A percentile compares a stretch with the other conserved stretches of the same genome.
Conservation (phyloP, 371 early-diverging fungal genomes). For the Massospora cicadina region DNA sequence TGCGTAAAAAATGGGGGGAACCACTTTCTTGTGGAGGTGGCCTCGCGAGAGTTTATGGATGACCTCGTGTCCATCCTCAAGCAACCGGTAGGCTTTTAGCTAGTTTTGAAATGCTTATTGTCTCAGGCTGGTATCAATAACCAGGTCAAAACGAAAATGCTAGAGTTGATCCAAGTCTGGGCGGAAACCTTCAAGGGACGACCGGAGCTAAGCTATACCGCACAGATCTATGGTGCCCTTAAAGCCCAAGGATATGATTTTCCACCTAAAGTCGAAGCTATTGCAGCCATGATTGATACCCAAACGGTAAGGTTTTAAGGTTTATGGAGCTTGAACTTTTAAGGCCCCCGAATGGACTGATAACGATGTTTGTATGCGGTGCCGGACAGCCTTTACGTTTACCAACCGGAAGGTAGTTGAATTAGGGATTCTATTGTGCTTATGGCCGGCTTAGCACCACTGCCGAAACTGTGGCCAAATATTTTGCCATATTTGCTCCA, state of each 20-base stretch:
- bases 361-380: slow-evolving; percentile 78
- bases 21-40: slow-evolving; percentile 67
- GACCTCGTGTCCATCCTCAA: slow-evolving; percentile 44
- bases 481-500: slow-evolving; percentile 79
- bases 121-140: slow-evolving; percentile 13
- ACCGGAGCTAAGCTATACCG: slow-evolving; percentile 47
- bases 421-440: neutral
- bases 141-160: slow-evolving; percentile 49
- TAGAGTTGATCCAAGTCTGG: slow-evolving; percentile 72
- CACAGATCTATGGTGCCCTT: slow-evolving; percentile 50
- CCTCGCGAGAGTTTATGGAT: slow-evolving; percentile 78
- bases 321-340: neutral
- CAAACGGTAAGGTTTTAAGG: slow-evolving; percentile 26
- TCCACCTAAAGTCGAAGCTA: slow-evolving; percentile 30
- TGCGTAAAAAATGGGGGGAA: slow-evolving; percentile 88
- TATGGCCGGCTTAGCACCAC: slow-evolving; percentile 43
- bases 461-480: slow-evolving; percentile 90
- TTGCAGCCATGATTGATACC: slow-evolving; percentile 45
- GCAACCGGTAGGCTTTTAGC: slow-evolving; percentile 23
- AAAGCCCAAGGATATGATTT: slow-evolving; percentile 39
- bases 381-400: slow-evolving; percentile 71
- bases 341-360: slow-evolving; percentile 94
- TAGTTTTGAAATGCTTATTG: neutral
- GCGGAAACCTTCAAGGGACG: slow-evolving; percentile 58
- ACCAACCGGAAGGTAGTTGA: slow-evolving; percentile 63